Base-by-base conservation (phyloP, 495 filamentous ascomycete species). In the Hyaloscypha bicolor region DNA sequence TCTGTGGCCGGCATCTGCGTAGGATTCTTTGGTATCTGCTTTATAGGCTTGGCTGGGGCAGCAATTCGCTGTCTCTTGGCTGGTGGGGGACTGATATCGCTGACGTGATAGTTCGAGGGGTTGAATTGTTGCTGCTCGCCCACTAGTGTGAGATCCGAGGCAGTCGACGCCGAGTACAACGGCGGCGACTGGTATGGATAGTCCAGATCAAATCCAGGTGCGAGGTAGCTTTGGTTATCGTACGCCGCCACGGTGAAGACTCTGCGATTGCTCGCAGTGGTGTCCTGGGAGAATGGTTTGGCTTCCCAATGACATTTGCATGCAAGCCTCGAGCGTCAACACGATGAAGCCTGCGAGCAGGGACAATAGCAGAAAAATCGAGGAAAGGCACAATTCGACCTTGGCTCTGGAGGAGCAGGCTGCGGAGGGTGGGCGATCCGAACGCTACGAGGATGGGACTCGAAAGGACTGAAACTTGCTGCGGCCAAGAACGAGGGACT, bases 211-310 rank as follows among this genome's bases (percentile, higher is more conserved):
- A 72, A 69, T 32, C 57, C 68, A 48, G 67, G 60, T 52, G 67
- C 72, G 37, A 70, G 69, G 39, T 64, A 74, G 19, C 37, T 64
- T 63, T 72, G 69, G 48, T 62, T 68, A 68, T 71, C 62, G 70
- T 66, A 69, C 29, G 55, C 55, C 70, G 69, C 72, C 72, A 74
- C 67, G 64, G 62, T 72, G 69, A 64, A 66, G 65, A 65, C 42
- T 67, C 69, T 73, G 71, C 69, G 71, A 73, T 22, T 37, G 32
- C 25, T 69, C 71, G 71, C 71, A 73, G 71, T 60, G 39, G 33
- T 48, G 29, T 32, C 45, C 25, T 56, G 25, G 62, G 33, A 33
- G 39, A 31, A 22, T 9, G 64, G 29, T 56, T 65, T 42, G 53
- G 8, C 39, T 53, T 57, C 48, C 60, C 9, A 56, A 51, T 39